These are phyloP conservation scores for Rhamnella rubrinervis DNA, from an alignment of 331 rosid species.

Conservation along the genomic window DNA sequence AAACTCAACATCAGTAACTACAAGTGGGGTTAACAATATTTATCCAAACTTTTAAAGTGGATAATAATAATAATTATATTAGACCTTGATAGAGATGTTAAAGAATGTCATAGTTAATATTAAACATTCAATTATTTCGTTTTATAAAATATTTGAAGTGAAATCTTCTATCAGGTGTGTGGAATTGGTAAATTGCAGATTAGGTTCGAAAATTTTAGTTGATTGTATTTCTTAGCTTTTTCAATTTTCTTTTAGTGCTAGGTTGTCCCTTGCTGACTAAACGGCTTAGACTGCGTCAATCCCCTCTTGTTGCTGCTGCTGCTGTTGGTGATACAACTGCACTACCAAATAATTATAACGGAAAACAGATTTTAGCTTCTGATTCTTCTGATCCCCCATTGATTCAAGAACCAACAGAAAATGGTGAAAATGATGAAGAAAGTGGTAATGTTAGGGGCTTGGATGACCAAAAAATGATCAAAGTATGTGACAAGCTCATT, in stretches of 20 bases:
- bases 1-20: too few relatives aligned
- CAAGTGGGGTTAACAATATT: not conserved
- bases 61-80: not conserved
- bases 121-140: not conserved
- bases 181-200: not conserved
- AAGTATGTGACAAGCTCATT: constrained; percentile 78
- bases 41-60: not conserved
- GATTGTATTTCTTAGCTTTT: not conserved
- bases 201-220: not conserved
- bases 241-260: constrained; percentile 16
- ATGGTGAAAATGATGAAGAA: constrained; percentile 25
- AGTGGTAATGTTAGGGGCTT: constrained; percentile 21
- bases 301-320: constrained; percentile 28
- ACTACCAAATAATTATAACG: constrained; percentile 19
- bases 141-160: not conserved
- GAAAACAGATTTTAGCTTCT: constrained; percentile 29
- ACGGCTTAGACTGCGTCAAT: constrained; percentile 25
- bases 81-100: not conserved
- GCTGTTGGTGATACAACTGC: constrained; percentile 28
- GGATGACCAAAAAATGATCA: constrained; percentile 50
- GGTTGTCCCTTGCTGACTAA: constrained; percentile 34
- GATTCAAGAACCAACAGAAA: constrained; percentile 7
- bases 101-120: not conserved
- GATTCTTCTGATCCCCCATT: constrained; percentile 22
- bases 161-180: not conserved